These are phyloP conservation scores for Penicillium canariense DNA, from an alignment of 495 filamentous ascomycete species.

Conservation along the genomic window DNA sequence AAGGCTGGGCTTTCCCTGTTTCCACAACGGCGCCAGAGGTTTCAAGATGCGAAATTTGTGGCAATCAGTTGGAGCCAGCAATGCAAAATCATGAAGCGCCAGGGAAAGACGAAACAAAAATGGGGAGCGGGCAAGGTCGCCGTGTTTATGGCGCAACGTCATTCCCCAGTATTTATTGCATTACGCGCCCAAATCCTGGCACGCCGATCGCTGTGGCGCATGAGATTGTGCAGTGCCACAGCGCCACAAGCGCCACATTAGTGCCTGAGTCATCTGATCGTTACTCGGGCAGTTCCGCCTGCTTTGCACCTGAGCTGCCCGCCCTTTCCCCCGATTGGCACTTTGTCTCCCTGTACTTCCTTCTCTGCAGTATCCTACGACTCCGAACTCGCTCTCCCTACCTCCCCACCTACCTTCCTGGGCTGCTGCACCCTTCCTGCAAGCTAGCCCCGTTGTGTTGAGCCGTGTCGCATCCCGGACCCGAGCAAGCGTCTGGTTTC, in stretches of 20 bases:
- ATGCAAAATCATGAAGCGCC: not conserved
- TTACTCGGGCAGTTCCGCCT: constrained; percentile 15
- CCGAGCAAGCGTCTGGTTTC: constrained; percentile 23
- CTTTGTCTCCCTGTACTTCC: constrained; percentile 3
- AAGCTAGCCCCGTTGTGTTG: constrained; percentile 29
- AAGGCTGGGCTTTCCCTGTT: constrained; percentile 8
- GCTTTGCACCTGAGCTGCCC: constrained; percentile 2
- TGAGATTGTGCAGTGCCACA: constrained; percentile 1
- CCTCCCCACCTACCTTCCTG: constrained; percentile 17
- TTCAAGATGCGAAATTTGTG: constrained; percentile 14
- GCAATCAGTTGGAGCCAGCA: not conserved
- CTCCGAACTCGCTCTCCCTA: not conserved
- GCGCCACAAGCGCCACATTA: not conserved
- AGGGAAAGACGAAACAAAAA: not conserved
- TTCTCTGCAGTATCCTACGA: constrained; percentile 3
- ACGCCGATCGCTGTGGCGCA: constrained; percentile 10
- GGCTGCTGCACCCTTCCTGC: constrained; percentile 31
- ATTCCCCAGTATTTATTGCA: constrained; percentile 5
- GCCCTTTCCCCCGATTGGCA: constrained; percentile 12
- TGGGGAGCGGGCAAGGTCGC: not conserved
- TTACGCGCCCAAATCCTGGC: constrained; percentile 9
- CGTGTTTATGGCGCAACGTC: constrained; percentile 8
- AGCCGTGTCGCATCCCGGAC: constrained; percentile 21
- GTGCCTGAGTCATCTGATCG: constrained; percentile 23
- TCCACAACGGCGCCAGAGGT: constrained; percentile 3